Evolutionary conservation across 2,329 filamentous ascomycete species (phyloP), one percentile per base, ranked within the genome.

Genomic region (Botrytis galanthina): DNA sequence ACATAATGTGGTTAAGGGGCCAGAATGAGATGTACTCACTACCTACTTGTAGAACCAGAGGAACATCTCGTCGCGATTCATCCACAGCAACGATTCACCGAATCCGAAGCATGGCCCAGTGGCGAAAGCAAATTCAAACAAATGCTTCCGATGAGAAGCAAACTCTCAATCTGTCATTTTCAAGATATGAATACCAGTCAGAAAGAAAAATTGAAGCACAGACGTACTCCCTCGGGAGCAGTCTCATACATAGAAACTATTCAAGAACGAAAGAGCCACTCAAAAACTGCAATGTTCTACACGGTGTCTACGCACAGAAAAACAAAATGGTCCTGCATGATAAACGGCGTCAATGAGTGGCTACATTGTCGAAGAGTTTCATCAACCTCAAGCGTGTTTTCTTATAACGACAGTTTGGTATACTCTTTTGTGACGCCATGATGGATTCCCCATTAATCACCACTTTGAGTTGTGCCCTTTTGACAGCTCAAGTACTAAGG

Each of bases 161-260:
- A 35, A 35, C 18, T 32, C 57, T 35, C 18, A 26, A n/a, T 51
- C 48, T 51, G 48, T n/a, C 14, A 3, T 51, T n/a, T 51, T 0
- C 12, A 0, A 16, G 12, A 26, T 48, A 12, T 26, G 0, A 9
- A 51, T 60, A 9, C 20, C 0, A 35, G 8, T 5, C 32, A 2
- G 20, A 26, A 2, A 26, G 18, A 60, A 60, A 20, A 2, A 37
- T 3, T 37, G 20, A 37, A 35, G 32, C 22, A 2, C 32, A 60
- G 57, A 22, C 12, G 18, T 22, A n/a, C 57, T 60, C 18, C 18
- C 54, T 18, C 4, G 29, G 6, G n/a, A 59, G 54, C 29, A 20
- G 3, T 59, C 16, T 8, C 6, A 59, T 18, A 59, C 29, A 20
- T 9, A n/a, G 18, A 10, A 26, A 59, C 16, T 32, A 4, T 32